Evolutionary conservation across 2,329 filamentous ascomycete species (phyloP), one percentile per base, ranked within the genome.

Genomic region (Fusarium citri): DNA sequence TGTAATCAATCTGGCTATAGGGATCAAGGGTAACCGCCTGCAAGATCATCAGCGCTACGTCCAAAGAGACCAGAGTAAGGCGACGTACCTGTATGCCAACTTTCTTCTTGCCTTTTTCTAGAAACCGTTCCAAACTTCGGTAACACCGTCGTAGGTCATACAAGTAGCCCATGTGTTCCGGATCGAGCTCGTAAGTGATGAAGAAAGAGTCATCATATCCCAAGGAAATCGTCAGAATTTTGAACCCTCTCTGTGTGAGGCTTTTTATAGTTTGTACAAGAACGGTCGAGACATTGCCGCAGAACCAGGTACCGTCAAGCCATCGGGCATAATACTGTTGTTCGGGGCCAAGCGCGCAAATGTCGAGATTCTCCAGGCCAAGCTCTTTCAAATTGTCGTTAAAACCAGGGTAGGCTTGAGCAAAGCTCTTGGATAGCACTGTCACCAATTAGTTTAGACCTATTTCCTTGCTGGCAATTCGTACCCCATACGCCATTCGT

Each of bases 401-500:
- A 4, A 26, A 18, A 18, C 22, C 9, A 18, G 16, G 31, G 3
- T 37, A 37, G 31, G 16, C 31, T 37, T 18, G 31, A 18, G 5
- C 3, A 11, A 37, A 37, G 31, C 31, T 11, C 18, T 37, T 37
- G 16, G 31, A 37, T 6, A 18, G 31, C 8, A 37, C 34, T 37
- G n/a, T n/a, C 16, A n/a, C 34, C 5, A 6, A 16, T 37, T 37
- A n/a, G 34, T n/a, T 16, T 2, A 26, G 18, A 46, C 43, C 8
- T n/a, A 3, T 18, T 14, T 26, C 22, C 8, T n/a, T 26, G 18
- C 4, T 26, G 43, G 5, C 4, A 46, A 18, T 47, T 25, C 30
- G 31, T 55, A 68, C 65, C 12, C 53, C 56, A 65, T 20, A 7
- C 26, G 14, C 46, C 40, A n/a, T 61, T 47, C 23, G 16, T 41